Evolutionary conservation across 192 early-diverging fungal species (phyloP).

Genomic region (Thamnidium elegans): DNA sequence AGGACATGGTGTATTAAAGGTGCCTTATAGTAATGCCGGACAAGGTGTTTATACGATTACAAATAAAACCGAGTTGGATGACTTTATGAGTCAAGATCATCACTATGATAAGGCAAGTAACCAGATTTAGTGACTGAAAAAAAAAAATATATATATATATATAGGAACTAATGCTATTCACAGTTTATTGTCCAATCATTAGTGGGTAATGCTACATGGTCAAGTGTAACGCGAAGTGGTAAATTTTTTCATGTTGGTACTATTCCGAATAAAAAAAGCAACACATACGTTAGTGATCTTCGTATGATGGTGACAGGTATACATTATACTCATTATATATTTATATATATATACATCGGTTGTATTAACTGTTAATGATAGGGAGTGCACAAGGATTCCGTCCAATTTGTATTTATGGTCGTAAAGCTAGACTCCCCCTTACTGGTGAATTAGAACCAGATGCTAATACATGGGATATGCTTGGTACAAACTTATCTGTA

Average conservation of each 20-base stretch:
- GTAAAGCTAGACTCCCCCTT: conserved; percentile 72
- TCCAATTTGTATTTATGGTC: conserved; percentile 80
- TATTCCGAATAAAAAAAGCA: conserved; percentile 87
- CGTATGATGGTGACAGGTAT: conserved; percentile 86
- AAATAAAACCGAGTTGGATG: conserved; percentile 64
- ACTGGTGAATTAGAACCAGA: conserved; percentile 46
- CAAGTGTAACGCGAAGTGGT: conserved; percentile 65
- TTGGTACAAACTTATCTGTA: conserved; percentile 84
- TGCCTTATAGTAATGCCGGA: conserved; percentile 85
- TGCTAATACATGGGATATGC: conserved; percentile 87
- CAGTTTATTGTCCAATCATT: conserved; percentile 84
- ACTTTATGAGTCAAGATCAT: conserved; percentile 73
- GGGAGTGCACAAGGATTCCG: conserved; percentile 64
- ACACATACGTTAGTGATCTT: conserved; percentile 80
- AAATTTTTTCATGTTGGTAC: conserved; percentile 90
- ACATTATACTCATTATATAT: conserved; percentile 24
- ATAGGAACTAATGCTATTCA: background rate
- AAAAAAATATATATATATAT: no score
- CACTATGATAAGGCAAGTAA: conserved; percentile 72
- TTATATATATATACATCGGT: background rate
- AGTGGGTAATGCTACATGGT: conserved; percentile 86
- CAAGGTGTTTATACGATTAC: conserved; percentile 93
- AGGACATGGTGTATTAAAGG: conserved; percentile 80
- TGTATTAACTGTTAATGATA: conserved; percentile 1
- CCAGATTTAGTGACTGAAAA: background rate